Base-by-base conservation (phyloP, 129 eudicot species). In the Artemisia annua region DNA sequence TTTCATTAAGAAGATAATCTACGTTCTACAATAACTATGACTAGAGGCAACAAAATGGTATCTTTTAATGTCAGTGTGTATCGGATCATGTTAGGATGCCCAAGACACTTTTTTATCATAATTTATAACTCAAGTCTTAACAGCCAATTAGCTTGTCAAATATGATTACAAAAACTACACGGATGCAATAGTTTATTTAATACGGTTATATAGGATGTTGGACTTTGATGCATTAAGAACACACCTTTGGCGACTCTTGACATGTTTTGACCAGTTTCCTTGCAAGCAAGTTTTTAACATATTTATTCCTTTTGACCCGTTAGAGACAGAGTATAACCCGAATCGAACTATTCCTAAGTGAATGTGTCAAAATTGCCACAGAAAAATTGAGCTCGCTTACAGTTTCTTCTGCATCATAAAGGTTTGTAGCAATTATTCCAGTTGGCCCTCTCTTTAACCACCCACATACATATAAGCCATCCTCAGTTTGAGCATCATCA, bases 391-490 rank as follows among this genome's bases (percentile, higher is more conserved):
- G 5, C 35, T 18, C 43, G 73, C 87, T 87, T 76, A 93, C 98
- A 43, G 98, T 93, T 84, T 93, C 97, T 75, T 93, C 98, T 17
- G 98, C 98, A 75, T 91, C 87, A 71, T 87, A 83, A 64, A 89
- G 98, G 54, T 90, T 93, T 44, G 98, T 93, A 55, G 80, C 98
- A 82, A 93, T 80, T 39, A 93, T 93, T 51, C 99, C 99, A 24
- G 99, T 90, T 72, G 99, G 99, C 60, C 97, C 99, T 76, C 99
- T 88, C 82, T 94, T 90, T 84, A 94, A 82, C 99, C 99, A 94
- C 65, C 99, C 99, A 72, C 89, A 86, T 51, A 94, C 99, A 66
- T 94, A 94, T 73, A 94, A 77, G 5, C 97, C 99, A 32, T 28
- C 72, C 64, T 77, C 96, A 66, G 60, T 56, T 69, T 84, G 82